phyloP scores from a whole-genome alignment of 2,329 filamentous ascomycete genomes.

The Ceratocystis eucalypticola region DNA sequence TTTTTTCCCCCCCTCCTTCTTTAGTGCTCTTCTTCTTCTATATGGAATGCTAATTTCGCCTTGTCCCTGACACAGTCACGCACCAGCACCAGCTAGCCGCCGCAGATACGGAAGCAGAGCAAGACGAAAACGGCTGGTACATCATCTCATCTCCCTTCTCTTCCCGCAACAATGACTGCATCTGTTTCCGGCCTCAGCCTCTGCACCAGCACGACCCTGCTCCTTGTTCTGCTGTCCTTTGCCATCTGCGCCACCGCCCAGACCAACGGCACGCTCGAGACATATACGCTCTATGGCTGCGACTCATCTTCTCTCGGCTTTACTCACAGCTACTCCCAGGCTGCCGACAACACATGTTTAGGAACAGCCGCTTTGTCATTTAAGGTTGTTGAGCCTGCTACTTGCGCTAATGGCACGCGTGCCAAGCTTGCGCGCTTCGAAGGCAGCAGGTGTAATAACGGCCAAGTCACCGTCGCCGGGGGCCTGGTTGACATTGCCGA shows the following conservation, averaged over 20 bases:
- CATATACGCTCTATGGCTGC: conserved; percentile 18
- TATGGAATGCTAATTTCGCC: background rate
- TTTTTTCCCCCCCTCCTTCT: background rate
- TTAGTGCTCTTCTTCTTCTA: background rate
- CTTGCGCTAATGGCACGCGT: conserved; percentile 20
- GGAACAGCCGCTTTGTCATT: conserved; percentile 18
- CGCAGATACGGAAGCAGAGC: background rate
- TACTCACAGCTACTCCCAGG: conserved; percentile 11
- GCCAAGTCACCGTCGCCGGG: conserved; percentile 18
- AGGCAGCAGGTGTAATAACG: conserved; percentile 19
- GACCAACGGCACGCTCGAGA: conserved; percentile 18
- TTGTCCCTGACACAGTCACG: background rate
- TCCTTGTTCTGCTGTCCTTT: background rate
- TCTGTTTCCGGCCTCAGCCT: background rate
- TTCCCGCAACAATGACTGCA: background rate
- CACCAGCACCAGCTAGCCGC: background rate
- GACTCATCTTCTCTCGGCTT: conserved; percentile 13
- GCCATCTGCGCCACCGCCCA: conserved; percentile 5
- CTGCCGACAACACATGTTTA: conserved; percentile 19
- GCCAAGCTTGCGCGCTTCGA: conserved; percentile 20
- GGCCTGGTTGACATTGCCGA: conserved; percentile 19
- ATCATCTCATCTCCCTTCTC: background rate
- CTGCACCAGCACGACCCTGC: background rate
- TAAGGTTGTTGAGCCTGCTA: conserved; percentile 16
- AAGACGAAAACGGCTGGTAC: background rate